These are phyloP conservation scores for Leccinum disarticulatum DNA, from an alignment of 768 basidiomycete genomes.

Conservation along the genomic window DNA sequence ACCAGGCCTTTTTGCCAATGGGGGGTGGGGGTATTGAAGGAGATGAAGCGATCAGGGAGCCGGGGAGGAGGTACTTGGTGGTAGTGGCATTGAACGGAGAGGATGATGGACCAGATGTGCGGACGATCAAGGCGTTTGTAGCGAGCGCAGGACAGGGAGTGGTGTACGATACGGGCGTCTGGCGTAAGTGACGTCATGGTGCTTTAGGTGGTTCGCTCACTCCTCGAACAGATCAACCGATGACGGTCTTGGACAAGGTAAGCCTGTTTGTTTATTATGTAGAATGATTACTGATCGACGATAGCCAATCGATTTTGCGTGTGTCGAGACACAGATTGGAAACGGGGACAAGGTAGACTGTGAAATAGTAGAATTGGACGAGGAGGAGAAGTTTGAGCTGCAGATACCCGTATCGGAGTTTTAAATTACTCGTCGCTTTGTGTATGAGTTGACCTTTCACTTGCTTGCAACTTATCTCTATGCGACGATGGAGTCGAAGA, in stretches of 20 bases:
- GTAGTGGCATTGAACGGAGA: conserved; percentile 80
- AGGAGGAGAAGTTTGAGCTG: neutral
- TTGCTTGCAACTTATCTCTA: conserved; percentile 15
- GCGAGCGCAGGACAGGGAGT: conserved; percentile 83
- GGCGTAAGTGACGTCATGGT: conserved; percentile 67
- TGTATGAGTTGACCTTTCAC: conserved; percentile 2
- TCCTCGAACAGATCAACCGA: conserved; percentile 75
- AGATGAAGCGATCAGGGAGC: conserved; percentile 46
- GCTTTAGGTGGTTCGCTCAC: conserved; percentile 4
- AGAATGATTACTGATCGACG: conserved; percentile 12
- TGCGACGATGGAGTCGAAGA: conserved; percentile 54
- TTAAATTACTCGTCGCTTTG: conserved; percentile 22
- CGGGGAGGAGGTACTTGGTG: conserved; percentile 68
- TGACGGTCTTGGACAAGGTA: conserved; percentile 78
- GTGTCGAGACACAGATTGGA: conserved; percentile 93
- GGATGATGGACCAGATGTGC: conserved; percentile 76
- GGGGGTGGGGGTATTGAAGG: conserved; percentile 50
- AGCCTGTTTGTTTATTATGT: conserved; percentile 15
- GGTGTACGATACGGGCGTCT: conserved; percentile 77
- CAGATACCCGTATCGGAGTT: conserved; percentile 26
- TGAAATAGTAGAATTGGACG: conserved; percentile 64
- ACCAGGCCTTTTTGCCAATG: conserved; percentile 95
- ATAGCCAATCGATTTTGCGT: conserved; percentile 77
- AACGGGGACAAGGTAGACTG: conserved; percentile 78
- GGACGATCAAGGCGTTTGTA: conserved; percentile 76